Conservation (phyloP, 257 asterid genomes). For the Solanum pimpinellifolium region DNA sequence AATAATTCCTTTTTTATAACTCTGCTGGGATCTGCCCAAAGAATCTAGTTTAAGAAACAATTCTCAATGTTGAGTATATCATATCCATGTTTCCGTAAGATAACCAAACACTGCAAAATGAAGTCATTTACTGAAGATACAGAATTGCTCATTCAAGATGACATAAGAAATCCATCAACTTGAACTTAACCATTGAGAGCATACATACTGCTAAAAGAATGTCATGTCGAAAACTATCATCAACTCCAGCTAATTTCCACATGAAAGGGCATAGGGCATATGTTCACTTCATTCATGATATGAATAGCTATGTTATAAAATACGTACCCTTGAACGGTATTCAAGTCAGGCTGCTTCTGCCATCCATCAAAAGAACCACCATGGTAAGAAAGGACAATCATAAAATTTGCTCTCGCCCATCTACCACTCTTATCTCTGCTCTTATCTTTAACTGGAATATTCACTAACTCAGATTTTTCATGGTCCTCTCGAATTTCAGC, state of each 20-base stretch:
- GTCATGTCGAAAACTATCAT: not conserved
- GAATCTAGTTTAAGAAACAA: not conserved
- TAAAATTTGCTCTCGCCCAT: constrained; percentile 83
- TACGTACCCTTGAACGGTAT: constrained; percentile 76
- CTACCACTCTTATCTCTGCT: constrained; percentile 60
- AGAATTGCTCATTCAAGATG: not conserved
- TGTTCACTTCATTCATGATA: not conserved
- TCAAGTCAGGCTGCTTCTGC: constrained; percentile 92
- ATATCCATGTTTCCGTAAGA: not conserved
- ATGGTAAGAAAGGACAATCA: constrained; percentile 68
- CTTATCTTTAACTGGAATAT: constrained; percentile 28
- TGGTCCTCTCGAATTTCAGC: constrained; percentile 30
- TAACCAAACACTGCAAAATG: not conserved
- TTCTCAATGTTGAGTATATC: not conserved
- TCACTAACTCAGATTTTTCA: constrained; percentile 26
- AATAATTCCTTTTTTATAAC: not conserved
- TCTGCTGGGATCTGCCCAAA: not conserved
- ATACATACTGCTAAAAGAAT: not conserved
- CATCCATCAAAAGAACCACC: constrained; percentile 94
- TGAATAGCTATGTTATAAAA: not conserved
- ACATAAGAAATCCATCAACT: not conserved
- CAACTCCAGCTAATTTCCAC: not conserved
- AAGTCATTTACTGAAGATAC: not conserved
- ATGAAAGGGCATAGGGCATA: not conserved
- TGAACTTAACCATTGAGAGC: not conserved